Percentiles rank a stretch among this genome's conserved stretches.
phyloP scores from a whole-genome alignment of 352 stramenopile genomes.

The Globisporangium okanoganense region DNA sequence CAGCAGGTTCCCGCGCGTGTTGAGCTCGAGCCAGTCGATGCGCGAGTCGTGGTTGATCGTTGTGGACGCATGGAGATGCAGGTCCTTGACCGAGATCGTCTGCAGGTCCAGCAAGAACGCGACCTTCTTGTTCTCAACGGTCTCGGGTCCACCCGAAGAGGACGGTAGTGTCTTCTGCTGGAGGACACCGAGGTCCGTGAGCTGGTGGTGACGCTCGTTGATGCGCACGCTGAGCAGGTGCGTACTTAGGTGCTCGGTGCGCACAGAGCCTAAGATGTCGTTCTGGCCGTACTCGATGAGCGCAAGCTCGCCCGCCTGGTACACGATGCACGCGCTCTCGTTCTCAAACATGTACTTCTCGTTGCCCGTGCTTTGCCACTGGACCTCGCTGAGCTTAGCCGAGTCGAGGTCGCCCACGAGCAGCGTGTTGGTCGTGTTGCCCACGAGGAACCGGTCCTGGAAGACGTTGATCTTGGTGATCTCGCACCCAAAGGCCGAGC shows the following conservation, averaged over 20 bases:
- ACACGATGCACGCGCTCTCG: constrained; percentile 88
- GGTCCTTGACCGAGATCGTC: constrained; percentile 89
- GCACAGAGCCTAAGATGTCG: constrained; percentile 87
- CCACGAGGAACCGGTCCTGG: constrained; percentile 89
- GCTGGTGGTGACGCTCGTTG: constrained; percentile 72
- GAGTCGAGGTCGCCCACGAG: constrained; percentile 91
- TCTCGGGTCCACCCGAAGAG: constrained; percentile 17
- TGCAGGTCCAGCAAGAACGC: constrained; percentile 92
- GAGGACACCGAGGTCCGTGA: constrained; percentile 23
- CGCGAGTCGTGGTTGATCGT: constrained; percentile 90
- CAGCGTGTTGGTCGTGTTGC: constrained; percentile 90
- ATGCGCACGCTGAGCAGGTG: constrained; percentile 92
- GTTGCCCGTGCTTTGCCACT: constrained; percentile 81
- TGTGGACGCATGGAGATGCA: constrained; percentile 71
- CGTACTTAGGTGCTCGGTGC: constrained; percentile 90
- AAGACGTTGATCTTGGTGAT: constrained; percentile 96
- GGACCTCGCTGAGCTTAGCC: constrained; percentile 89
- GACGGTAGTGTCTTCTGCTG: constrained; percentile 23
- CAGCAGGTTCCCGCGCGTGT: constrained; percentile 85
- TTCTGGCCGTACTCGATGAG: constrained; percentile 94
- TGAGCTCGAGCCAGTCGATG: constrained; percentile 95
- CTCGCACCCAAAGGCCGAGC: constrained; percentile 88
- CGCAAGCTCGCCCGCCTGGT: constrained; percentile 89
- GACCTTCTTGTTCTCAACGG: constrained; percentile 90
- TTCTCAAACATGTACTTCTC: constrained; percentile 97